Percentiles rank a stretch among this genome's conserved stretches.
phyloP scores from a whole-genome alignment of 2,329 filamentous ascomycete genomes.

The Fusarium illudens region DNA sequence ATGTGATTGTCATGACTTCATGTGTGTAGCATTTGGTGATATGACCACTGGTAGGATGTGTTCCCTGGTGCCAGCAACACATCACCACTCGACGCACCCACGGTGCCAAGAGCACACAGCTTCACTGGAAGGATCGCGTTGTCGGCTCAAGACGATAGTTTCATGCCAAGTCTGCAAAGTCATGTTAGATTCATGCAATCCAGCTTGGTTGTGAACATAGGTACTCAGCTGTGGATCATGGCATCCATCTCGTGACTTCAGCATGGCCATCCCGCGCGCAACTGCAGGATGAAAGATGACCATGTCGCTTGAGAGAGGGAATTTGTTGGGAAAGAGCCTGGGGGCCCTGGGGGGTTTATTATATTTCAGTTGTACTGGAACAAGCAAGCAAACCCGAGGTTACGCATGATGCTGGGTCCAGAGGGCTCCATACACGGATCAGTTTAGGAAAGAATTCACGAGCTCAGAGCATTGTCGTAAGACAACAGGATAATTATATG shows the following conservation, averaged over 20 bases:
- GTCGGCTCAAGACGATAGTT: neutral
- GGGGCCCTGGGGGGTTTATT: neutral
- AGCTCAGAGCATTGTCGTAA: neutral
- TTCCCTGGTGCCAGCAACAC: neutral
- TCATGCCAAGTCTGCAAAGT: neutral
- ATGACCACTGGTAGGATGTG: neutral
- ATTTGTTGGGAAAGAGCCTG: neutral
- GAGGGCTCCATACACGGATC: neutral
- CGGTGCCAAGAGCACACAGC: neutral
- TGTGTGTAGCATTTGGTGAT: neutral
- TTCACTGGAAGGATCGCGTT: neutral
- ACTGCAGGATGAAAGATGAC: neutral
- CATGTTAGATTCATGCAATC: neutral
- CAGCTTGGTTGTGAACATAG: neutral
- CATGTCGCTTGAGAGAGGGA: neutral
- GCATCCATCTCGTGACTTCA: neutral
- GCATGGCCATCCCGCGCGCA: neutral
- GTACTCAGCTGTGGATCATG: neutral
- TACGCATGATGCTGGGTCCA: neutral
- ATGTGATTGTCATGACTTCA: neutral
- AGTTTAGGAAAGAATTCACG: neutral
- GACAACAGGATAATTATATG: neutral
- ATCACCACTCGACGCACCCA: neutral
- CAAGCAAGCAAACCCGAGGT: neutral
- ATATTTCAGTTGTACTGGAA: neutral